Evolutionary conservation across 331 rosid genomes (phyloP).

Genomic region (Acacia concinna): DNA sequence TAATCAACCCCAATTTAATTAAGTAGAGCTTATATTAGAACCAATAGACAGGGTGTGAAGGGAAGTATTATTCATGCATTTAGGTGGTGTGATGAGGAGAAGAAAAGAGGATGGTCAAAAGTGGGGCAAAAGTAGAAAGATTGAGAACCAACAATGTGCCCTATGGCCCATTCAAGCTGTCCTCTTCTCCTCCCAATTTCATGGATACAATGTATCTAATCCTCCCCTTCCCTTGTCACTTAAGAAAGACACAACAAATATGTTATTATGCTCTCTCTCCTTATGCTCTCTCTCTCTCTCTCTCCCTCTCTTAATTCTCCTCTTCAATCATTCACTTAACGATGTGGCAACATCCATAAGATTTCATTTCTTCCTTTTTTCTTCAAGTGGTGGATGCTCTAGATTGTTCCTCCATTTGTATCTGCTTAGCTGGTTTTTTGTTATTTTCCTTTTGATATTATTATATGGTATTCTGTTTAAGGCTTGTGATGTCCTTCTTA

Average conservation of each 20-base stretch:
- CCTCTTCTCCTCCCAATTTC: slow-evolving; percentile 51
- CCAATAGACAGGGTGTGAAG: not conserved
- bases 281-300: not conserved
- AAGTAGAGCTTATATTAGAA: not conserved
- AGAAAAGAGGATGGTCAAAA: slow-evolving; percentile 58
- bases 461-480: too few species aligned
- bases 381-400: slow-evolving; percentile 57
- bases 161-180: slow-evolving; percentile 70
- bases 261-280: slow-evolving; percentile 6
- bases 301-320: not conserved
- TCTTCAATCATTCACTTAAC: slow-evolving; percentile 68
- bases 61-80: not conserved
- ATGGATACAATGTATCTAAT: slow-evolving; percentile 82
- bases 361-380: slow-evolving; percentile 55
- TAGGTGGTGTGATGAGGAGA: slow-evolving; percentile 19
- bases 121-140: slow-evolving; percentile 55
- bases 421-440: slow-evolving; percentile 33
- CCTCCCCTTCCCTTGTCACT: slow-evolving; percentile 29
- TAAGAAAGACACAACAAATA: slow-evolving; percentile 40
- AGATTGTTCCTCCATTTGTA: slow-evolving; percentile 33
- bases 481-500: too few species aligned
- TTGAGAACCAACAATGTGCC: slow-evolving; percentile 58
- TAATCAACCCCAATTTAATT: too few species aligned
- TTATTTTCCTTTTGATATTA: not conserved
- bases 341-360: slow-evolving; percentile 85